A percentile compares a stretch with the other conserved stretches of the same genome.
Evolutionary conservation across 2,329 filamentous ascomycete species (phyloP).

Genomic region (Polychaeton citri): DNA sequence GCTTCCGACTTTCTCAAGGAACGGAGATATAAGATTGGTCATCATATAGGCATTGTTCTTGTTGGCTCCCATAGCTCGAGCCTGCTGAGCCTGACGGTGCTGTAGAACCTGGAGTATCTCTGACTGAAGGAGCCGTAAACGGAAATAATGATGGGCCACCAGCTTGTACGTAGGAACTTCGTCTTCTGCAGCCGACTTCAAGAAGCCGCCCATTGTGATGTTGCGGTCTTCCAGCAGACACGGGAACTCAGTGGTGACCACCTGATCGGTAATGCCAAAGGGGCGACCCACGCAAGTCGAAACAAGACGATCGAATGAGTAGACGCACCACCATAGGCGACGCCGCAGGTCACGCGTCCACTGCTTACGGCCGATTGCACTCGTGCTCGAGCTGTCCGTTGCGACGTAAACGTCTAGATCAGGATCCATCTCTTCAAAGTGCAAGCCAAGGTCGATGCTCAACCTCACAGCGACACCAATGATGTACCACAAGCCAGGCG

Average conservation of each 20-base stretch:
- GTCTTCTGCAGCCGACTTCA: conserved; percentile 42
- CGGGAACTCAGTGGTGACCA: conserved; percentile 90
- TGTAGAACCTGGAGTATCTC: conserved; percentile 91
- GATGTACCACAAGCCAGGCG: conserved; percentile 93
- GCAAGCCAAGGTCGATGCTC: conserved; percentile 80
- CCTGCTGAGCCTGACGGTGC: conserved; percentile 75
- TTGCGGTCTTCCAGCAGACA: conserved; percentile 77
- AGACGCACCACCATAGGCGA: conserved; percentile 93
- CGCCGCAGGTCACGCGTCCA: conserved; percentile 78
- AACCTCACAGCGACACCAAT: conserved; percentile 83
- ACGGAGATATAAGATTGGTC: conserved; percentile 68
- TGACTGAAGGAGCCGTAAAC: conserved; percentile 75
- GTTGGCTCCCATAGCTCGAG: conserved; percentile 52
- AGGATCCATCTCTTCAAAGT: conserved; percentile 69
- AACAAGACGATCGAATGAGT: conserved; percentile 87
- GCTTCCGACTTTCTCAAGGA: conserved; percentile 67
- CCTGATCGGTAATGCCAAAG: conserved; percentile 90
- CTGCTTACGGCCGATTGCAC: conserved; percentile 56
- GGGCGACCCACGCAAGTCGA: conserved; percentile 87
- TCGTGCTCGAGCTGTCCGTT: conserved; percentile 29
- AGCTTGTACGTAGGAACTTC: conserved; percentile 66
- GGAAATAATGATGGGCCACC: conserved; percentile 85
- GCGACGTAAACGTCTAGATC: conserved; percentile 44
- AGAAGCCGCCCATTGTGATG: conserved; percentile 68
- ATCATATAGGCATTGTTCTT: conserved; percentile 60